Base-by-base conservation (phyloP, 2,329 filamentous ascomycete genomes). In the Colletotrichum sp. region DNA sequence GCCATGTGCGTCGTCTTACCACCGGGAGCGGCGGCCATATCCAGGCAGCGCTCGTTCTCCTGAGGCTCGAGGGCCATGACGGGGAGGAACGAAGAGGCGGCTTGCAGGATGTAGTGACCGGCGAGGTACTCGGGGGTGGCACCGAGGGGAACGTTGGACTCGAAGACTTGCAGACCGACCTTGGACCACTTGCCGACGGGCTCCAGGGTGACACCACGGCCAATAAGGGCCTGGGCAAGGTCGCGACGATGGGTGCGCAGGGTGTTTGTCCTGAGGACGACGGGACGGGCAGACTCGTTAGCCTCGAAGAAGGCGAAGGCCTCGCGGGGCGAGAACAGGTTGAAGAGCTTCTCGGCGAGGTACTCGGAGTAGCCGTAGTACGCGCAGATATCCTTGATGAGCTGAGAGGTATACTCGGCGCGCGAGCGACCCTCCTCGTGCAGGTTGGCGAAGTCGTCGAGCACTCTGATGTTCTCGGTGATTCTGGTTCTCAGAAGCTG, bases 131-230 rank as follows among this genome's bases (percentile, higher is more conserved):
- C 97, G 12, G 97, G 97, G 1, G 97, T 99, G 32, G 97, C 97
- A 90, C 96, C 96, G 2, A 98, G 91, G 4, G 96, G 95, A 7
- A 92, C 89, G 77, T 93, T 94, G 74, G 94, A 95, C 85, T 99
- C 97, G 84, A 99, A 99, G 76, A 99, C 92, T 85, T 99, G 97
- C 55, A 99, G 91, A 64, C 97, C 97, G 78, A 99, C 96, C 88
- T 99, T 99, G 80, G 95, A 97, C 97, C 97, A 99, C 86, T 99
- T 99, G 77, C 97, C 97, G 22, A 99, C 95, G 3, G 97, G 97
- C 85, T 99, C 96, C 52, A 99, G 91, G 16, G 96, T 98, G 65
- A 99, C 97, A 78, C 97, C 97, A 78, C 96, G 95, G 87, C 98
- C 98, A 89, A 98, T 98, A 76, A 98, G 91, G 2, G 96, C 92